Percentiles rank a stretch among this genome's conserved stretches.
Evolutionary conservation across 2,329 filamentous ascomycete species (phyloP).

Genomic region (Fusarium sublunatum): DNA sequence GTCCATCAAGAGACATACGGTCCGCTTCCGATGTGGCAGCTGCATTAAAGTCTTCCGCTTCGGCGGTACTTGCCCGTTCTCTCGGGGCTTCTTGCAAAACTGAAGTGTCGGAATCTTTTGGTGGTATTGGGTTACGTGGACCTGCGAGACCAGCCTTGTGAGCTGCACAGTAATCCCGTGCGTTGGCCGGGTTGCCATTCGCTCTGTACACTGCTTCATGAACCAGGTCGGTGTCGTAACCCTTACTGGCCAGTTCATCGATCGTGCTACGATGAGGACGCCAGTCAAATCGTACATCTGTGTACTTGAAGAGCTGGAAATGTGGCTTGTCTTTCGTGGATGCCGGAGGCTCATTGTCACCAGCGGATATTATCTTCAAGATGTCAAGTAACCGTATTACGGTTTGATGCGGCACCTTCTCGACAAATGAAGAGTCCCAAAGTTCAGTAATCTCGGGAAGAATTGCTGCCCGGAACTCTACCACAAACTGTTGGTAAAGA

Average conservation of each 20-base stretch:
- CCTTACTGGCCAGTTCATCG: constrained; percentile 49
- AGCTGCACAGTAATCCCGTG: constrained; percentile 80
- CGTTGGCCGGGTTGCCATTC: constrained; percentile 70
- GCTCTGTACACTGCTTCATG: constrained; percentile 86
- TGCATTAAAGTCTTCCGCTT: constrained; percentile 42
- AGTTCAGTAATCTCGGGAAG: constrained; percentile 80
- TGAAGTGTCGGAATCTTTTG: constrained; percentile 62
- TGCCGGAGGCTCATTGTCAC: constrained; percentile 78
- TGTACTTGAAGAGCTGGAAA: constrained; percentile 58
- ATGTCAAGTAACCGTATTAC: constrained; percentile 86
- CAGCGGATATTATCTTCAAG: constrained; percentile 79
- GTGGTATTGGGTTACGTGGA: constrained; percentile 74
- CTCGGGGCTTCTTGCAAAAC: constrained; percentile 45
- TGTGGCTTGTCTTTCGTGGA: constrained; percentile 67
- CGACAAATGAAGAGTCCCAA: constrained; percentile 87
- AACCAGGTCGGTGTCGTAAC: constrained; percentile 68
- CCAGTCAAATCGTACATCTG: constrained; percentile 62
- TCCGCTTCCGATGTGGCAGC: constrained; percentile 49
- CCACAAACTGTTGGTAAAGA: constrained; percentile 77
- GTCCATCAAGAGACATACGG: constrained; percentile 53
- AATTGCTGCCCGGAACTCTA: constrained; percentile 85
- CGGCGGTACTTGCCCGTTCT: constrained; percentile 26
- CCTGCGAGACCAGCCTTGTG: constrained; percentile 68
- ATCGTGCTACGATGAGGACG: constrained; percentile 45
- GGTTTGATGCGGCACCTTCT: constrained; percentile 80